A percentile compares a stretch with the other conserved stretches of the same genome.
phyloP scores from a whole-genome alignment of 2,329 filamentous ascomycete genomes.

The Penicillium polonicum region DNA sequence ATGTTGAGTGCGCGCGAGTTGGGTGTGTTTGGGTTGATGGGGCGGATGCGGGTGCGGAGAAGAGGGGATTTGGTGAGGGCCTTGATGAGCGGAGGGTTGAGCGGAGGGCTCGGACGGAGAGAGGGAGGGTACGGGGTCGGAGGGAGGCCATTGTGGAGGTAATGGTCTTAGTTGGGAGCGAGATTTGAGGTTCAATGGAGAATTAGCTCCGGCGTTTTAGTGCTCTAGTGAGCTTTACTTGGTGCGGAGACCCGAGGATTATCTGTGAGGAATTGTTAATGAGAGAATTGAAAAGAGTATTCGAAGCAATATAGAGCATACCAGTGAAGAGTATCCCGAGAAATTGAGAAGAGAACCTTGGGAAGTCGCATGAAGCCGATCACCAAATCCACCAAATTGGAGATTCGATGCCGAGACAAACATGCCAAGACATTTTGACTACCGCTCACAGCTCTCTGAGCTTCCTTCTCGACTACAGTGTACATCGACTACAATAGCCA shows the following conservation, averaged over 20 bases:
- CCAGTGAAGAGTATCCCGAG: constrained; percentile 3
- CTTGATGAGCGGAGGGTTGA: constrained; percentile 1
- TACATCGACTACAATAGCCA: background rate
- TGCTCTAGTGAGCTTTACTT: constrained; percentile 2
- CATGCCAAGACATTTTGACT: constrained; percentile 16
- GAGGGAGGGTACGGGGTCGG: constrained; percentile 2
- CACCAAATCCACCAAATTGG: constrained; percentile 9
- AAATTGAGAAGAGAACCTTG: constrained; percentile 9
- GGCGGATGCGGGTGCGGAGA: background rate
- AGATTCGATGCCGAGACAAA: constrained; percentile 18
- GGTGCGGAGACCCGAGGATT: background rate
- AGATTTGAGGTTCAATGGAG: background rate
- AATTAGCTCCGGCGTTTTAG: background rate
- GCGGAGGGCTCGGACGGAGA: constrained; percentile 13
- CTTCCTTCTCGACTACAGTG: background rate
- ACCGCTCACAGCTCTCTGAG: background rate
- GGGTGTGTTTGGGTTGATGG: background rate
- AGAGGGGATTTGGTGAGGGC: background rate
- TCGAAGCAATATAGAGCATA: background rate
- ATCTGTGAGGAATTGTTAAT: background rate
- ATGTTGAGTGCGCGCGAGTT: constrained; percentile 40
- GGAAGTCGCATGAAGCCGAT: constrained; percentile 18
- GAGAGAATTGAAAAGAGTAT: background rate
- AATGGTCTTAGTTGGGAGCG: background rate
- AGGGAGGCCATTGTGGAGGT: constrained; percentile 16